Evolutionary conservation across 2,329 filamentous ascomycete species (phyloP).

Genomic region (Botrytis squamosa): DNA sequence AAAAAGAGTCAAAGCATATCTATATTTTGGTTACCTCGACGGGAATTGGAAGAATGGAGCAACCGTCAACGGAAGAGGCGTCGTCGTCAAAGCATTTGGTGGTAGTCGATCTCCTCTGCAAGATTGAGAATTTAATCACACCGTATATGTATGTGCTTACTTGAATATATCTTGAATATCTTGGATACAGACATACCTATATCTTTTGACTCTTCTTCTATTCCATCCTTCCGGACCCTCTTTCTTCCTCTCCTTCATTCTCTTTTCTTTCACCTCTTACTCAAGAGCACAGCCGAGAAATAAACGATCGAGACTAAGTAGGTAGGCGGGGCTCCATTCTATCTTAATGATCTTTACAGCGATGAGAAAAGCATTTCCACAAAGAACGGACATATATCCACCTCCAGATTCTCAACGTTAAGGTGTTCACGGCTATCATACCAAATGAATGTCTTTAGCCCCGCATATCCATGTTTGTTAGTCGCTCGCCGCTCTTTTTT

Average conservation of each 20-base stretch:
- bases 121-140: not conserved
- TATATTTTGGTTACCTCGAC: not conserved
- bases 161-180: too few species aligned
- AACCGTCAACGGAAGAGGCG: not conserved
- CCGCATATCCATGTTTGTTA: conserved; percentile 3
- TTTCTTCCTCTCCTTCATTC: not conserved
- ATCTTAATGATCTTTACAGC: not conserved
- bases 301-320: not conserved
- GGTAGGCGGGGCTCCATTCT: not conserved
- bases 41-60: not conserved
- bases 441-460: not conserved
- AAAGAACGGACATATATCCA: not conserved
- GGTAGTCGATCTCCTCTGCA: not conserved
- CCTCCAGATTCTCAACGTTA: not conserved
- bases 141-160: not conserved
- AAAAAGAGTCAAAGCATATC: not conserved
- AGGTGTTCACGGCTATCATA: not conserved
- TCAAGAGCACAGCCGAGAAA: not conserved
- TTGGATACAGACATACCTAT: not conserved
- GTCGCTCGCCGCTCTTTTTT: not conserved
- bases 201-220: not conserved
- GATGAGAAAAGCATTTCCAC: not conserved
- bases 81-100: not conserved
- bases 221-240: not conserved
- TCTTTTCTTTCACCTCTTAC: not conserved